A percentile compares a stretch with the other conserved stretches of the same genome.
These are phyloP conservation scores for Linnemannia schmuckeri DNA, from an alignment of 192 early-diverging fungal genomes.

Conservation along the genomic window DNA sequence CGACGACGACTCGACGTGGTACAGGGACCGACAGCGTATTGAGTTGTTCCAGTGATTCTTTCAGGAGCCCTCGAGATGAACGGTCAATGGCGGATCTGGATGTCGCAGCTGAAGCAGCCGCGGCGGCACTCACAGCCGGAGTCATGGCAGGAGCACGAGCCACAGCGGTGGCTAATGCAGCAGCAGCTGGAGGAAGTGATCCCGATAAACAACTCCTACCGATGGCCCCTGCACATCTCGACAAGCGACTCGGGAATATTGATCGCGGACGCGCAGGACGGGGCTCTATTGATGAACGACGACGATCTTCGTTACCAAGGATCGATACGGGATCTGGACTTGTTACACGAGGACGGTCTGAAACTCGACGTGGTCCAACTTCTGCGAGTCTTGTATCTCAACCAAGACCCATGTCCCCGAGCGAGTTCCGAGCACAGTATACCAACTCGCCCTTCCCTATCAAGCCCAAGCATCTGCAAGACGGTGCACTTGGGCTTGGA, in stretches of 20 bases:
- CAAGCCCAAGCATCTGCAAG: slow-evolving; percentile 32
- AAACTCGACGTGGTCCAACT: not conserved
- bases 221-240: not conserved
- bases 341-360: slow-evolving; percentile 25
- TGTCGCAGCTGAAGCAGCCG: not conserved
- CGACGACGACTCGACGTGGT: no score
- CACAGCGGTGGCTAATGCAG: not conserved
- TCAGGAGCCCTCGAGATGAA: not conserved
- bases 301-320: not conserved
- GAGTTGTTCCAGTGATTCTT: not conserved
- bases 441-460: slow-evolving; percentile 16
- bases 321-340: slow-evolving; percentile 14
- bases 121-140: not conserved
- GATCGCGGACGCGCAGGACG: slow-evolving; percentile 5
- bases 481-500: slow-evolving; percentile 15
- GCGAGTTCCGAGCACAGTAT: slow-evolving; percentile 46
- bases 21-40: not conserved
- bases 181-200: not conserved
- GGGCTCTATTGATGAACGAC: not conserved
- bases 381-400: not conserved
- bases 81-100: not conserved
- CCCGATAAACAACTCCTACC: not conserved
- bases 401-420: slow-evolving; percentile 37
- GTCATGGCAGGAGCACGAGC: not conserved
- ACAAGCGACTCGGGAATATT: not conserved